Evolutionary conservation across 352 stramenopile species (phyloP).

Genomic region (Aphanomyces cochlioides): DNA sequence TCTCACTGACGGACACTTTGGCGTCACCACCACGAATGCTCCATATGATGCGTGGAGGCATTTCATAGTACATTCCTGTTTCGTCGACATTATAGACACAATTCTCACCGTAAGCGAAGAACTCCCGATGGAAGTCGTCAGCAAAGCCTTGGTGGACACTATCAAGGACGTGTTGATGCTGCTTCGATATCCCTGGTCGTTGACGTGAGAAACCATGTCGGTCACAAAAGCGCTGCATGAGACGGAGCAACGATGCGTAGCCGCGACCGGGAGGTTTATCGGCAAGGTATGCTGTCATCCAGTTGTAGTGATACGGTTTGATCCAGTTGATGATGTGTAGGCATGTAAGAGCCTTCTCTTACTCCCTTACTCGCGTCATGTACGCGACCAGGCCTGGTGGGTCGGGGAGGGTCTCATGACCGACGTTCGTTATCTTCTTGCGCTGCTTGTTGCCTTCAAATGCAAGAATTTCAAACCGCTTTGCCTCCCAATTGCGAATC

Average conservation of each 20-base stretch:
- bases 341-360: slow-evolving; percentile 33
- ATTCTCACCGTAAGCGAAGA: neutral
- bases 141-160: slow-evolving; percentile 30
- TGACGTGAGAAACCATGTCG: slow-evolving; percentile 33
- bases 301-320: slow-evolving; percentile 29
- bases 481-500: neutral
- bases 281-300: slow-evolving; percentile 28
- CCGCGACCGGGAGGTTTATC: slow-evolving; percentile 17
- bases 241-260: slow-evolving; percentile 16
- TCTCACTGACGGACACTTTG: slow-evolving; percentile 8
- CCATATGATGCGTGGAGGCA: too few relatives aligned
- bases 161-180: slow-evolving; percentile 22
- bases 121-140: slow-evolving; percentile 1
- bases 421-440: neutral
- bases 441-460: slow-evolving; percentile 1
- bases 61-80: slow-evolving; percentile 33
- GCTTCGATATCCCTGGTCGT: slow-evolving; percentile 27
- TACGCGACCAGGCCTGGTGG: slow-evolving; percentile 33
- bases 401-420: slow-evolving; percentile 18
- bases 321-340: slow-evolving; percentile 31
- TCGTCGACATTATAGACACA: slow-evolving; percentile 34
- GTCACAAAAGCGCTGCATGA: slow-evolving; percentile 24
- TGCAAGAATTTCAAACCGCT: neutral
- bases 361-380: slow-evolving; percentile 33
- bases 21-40: slow-evolving; percentile 11